These are phyloP conservation scores for Trametes polyzona DNA, from an alignment of 1,284 basidiomycete genomes.

Conservation along the genomic window DNA sequence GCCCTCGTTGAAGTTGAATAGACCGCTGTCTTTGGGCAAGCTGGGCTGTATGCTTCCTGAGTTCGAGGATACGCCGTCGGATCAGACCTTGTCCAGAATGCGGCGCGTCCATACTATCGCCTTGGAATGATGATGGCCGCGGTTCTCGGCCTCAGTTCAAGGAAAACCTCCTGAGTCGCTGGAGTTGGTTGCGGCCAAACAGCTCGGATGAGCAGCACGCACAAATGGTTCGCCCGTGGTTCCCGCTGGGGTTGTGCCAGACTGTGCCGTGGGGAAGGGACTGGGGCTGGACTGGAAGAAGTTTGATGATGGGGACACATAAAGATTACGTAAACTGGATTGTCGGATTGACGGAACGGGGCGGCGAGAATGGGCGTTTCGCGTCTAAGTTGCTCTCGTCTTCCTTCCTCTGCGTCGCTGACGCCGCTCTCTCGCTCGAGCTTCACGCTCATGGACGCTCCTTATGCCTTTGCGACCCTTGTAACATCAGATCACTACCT, in stretches of 20 bases:
- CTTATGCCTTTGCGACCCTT: constrained; percentile 87
- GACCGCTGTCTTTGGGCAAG: too few species aligned
- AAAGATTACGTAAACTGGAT: constrained; percentile 23
- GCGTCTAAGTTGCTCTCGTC: constrained; percentile 17
- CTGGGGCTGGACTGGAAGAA: constrained; percentile 9
- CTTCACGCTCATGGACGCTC: constrained; percentile 54
- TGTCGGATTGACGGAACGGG: constrained; percentile 23
- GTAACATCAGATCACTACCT: constrained; percentile 91
- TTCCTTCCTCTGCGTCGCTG: constrained; percentile 30
- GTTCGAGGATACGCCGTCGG: constrained; percentile 12
- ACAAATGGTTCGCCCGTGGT: neutral
- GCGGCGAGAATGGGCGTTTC: constrained; percentile 14
- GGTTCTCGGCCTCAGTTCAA: neutral
- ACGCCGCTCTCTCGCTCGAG: constrained; percentile 31
- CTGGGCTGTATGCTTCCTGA: neutral
- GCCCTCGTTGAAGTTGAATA: neutral
- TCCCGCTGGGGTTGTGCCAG: neutral
- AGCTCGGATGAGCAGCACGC: neutral
- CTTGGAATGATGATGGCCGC: neutral
- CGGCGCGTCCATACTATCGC: neutral
- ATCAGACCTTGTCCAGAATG: neutral
- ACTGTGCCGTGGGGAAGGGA: constrained; percentile 10
- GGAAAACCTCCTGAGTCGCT: neutral
- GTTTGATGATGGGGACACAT: constrained; percentile 10
- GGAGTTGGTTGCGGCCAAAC: neutral